A percentile compares a stretch with the other conserved stretches of the same genome.
Evolutionary conservation across 192 early-diverging fungal species (phyloP).

Genomic region (Neocallimastix lanati): DNA sequence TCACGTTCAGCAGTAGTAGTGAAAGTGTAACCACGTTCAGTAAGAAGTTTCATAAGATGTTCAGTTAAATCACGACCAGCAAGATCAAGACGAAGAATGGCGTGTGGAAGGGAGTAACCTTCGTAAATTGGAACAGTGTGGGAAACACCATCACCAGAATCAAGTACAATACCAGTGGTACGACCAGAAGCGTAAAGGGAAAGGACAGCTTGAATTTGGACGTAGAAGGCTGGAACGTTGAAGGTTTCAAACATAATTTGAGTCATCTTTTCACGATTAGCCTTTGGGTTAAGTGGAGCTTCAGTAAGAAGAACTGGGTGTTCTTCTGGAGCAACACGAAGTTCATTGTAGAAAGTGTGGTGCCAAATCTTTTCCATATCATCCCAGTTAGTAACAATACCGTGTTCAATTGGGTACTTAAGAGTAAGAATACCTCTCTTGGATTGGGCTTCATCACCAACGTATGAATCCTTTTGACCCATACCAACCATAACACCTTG

Average conservation of each 20-base stretch:
- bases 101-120: slow-evolving; percentile 87
- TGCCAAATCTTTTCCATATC: slow-evolving; percentile 94
- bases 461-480: slow-evolving; percentile 80
- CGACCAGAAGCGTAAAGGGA: slow-evolving; percentile 91
- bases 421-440: slow-evolving; percentile 78
- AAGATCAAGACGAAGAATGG: slow-evolving; percentile 89
- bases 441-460: slow-evolving; percentile 79
- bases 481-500: slow-evolving; percentile 80
- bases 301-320: slow-evolving; percentile 95
- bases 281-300: slow-evolving; percentile 93
- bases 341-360: slow-evolving; percentile 82
- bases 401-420: slow-evolving; percentile 78
- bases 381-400: slow-evolving; percentile 87
- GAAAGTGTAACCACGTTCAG: slow-evolving; percentile 90
- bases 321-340: slow-evolving; percentile 94
- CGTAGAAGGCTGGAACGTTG: slow-evolving; percentile 92
- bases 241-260: slow-evolving; percentile 99
- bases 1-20: slow-evolving; percentile 89
- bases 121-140: slow-evolving; percentile 97
- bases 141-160: slow-evolving; percentile 95
- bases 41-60: slow-evolving; percentile 82
- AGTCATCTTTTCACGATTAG: slow-evolving; percentile 98
- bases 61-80: slow-evolving; percentile 95
- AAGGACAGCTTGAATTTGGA: slow-evolving; percentile 89
- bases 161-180: slow-evolving; percentile 95